A percentile compares a stretch with the other conserved stretches of the same genome.
Evolutionary conservation across 805 yeast species (phyloP).

Genomic region (Ogataea sp.): DNA sequence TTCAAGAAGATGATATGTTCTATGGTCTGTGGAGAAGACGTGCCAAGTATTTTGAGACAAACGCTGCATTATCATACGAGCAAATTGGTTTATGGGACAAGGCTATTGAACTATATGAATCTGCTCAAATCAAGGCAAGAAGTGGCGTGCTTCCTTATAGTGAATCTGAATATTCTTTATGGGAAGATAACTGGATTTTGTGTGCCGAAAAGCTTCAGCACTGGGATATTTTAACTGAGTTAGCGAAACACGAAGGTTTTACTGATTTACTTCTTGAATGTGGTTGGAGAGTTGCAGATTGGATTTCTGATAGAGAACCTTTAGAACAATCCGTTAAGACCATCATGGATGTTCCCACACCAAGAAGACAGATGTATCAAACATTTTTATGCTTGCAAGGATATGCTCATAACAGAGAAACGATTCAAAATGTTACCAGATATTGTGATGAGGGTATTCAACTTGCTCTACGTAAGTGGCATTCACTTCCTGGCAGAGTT

Average conservation of each 20-base stretch:
- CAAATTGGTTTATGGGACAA: conserved; percentile 93
- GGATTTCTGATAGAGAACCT: conserved; percentile 94
- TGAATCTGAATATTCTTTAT: conserved; percentile 86
- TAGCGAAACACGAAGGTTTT: conserved; percentile 97
- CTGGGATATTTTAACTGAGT: conserved; percentile 94
- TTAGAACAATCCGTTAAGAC: conserved; percentile 89
- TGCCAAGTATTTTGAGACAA: conserved; percentile 90
- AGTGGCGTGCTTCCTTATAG: conserved; percentile 93
- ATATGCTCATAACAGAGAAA: conserved; percentile 83
- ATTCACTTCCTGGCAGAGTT: conserved; percentile 66
- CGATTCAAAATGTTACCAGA: conserved; percentile 75
- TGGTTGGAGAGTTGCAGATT: conserved; percentile 99
- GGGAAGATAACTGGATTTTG: conserved; percentile 99
- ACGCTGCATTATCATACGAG: conserved; percentile 86
- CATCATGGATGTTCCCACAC: conserved; percentile 98
- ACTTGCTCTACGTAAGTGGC: conserved; percentile 87
- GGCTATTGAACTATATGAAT: conserved; percentile 88
- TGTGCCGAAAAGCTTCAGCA: conserved; percentile 97
- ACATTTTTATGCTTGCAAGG: conserved; percentile 91
- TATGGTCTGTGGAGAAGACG: conserved; percentile 97
- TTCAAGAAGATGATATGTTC: conserved; percentile 94
- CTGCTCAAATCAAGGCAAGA: conserved; percentile 94
- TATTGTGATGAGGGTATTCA: conserved; percentile 96
- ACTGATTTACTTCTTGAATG: conserved; percentile 93
- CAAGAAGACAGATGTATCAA: conserved; percentile 91